A percentile compares a stretch with the other conserved stretches of the same genome.
Evolutionary conservation across 2,329 filamentous ascomycete genomes (phyloP).

Genomic region (Didymosphaeria variabile): DNA sequence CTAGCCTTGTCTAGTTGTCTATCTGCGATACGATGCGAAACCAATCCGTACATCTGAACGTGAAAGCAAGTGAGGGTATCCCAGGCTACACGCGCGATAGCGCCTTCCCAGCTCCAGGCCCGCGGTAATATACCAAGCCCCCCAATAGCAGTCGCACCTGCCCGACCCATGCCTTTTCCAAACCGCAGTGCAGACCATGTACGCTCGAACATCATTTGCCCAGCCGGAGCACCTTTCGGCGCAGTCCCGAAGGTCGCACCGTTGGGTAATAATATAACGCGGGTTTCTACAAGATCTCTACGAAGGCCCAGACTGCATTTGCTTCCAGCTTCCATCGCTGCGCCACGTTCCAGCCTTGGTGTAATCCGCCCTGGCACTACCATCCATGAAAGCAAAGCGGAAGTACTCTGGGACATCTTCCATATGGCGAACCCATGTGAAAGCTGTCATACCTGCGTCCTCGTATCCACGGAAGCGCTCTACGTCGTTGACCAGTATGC

Average conservation of each 20-base stretch:
- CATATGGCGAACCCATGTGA: slow-evolving; percentile 67
- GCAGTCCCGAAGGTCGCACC: not conserved
- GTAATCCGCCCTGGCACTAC: slow-evolving; percentile 72
- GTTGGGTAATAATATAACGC: not conserved
- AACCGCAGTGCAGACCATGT: slow-evolving; percentile 2
- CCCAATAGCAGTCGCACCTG: not conserved
- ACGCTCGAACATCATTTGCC: not conserved
- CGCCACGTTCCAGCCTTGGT: slow-evolving; percentile 79
- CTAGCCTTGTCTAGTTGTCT: not conserved
- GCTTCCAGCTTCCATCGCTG: slow-evolving; percentile 68
- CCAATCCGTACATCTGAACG: not conserved
- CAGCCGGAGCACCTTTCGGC: not conserved
- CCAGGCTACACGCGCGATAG: not conserved
- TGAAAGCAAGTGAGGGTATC: not conserved
- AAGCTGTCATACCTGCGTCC: slow-evolving; percentile 63
- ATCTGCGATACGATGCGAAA: not conserved
- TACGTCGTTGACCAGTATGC: slow-evolving; percentile 84
- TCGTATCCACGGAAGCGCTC: slow-evolving; percentile 77
- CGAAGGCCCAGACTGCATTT: slow-evolving; percentile 69
- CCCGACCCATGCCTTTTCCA: not conserved
- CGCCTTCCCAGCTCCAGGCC: slow-evolving; percentile 5
- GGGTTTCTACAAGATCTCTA: slow-evolving; percentile 14
- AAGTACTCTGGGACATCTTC: slow-evolving; percentile 72
- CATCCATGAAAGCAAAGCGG: slow-evolving; percentile 77
- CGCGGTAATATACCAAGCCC: slow-evolving; percentile 1